phyloP scores from a whole-genome alignment of 2,329 filamentous ascomycete genomes.

The Cordyceps farinosa region DNA sequence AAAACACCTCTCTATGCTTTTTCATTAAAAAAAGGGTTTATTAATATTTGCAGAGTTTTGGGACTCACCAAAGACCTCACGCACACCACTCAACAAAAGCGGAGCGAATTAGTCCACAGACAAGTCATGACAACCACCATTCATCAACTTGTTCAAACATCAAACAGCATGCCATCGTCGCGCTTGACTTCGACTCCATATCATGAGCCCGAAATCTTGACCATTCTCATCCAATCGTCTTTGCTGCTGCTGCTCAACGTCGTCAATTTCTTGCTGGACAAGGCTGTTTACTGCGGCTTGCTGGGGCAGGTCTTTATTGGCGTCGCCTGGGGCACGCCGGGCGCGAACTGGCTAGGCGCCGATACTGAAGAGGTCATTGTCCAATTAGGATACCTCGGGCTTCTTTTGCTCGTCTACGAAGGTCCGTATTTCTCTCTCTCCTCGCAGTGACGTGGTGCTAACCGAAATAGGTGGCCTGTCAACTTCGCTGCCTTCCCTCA shows the following conservation, averaged over 20 bases:
- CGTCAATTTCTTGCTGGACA: slow-evolving; percentile 46
- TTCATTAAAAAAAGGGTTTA: too few species aligned
- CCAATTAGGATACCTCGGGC: slow-evolving; percentile 67
- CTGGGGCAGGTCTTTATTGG: slow-evolving; percentile 70
- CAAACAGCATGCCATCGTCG: slow-evolving; percentile 2
- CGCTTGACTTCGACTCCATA: not conserved
- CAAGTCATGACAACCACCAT: too few species aligned
- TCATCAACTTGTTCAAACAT: not conserved
- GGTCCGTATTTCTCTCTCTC: slow-evolving; percentile 34
- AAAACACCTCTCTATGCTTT: too few species aligned
- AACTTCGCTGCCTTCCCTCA: slow-evolving; percentile 37
- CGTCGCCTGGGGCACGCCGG: slow-evolving; percentile 66
- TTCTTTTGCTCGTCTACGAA: slow-evolving; percentile 71
- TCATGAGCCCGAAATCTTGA: not conserved
- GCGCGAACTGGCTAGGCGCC: slow-evolving; percentile 54
- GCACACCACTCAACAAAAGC: too few species aligned
- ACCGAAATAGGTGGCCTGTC: slow-evolving; percentile 12
- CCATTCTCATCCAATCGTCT: not conserved
- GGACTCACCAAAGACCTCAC: too few species aligned
- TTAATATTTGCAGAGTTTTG: too few species aligned
- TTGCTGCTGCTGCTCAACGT: not conserved
- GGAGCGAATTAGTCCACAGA: too few species aligned
- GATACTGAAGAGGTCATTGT: slow-evolving; percentile 54
- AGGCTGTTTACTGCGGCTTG: slow-evolving; percentile 63
- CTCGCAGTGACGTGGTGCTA: not conserved